Percentiles rank a stretch among this genome's conserved stretches.
Evolutionary conservation across 2,329 filamentous ascomycete species (phyloP).

Genomic region (Paracorniculantispora psalliotae): DNA sequence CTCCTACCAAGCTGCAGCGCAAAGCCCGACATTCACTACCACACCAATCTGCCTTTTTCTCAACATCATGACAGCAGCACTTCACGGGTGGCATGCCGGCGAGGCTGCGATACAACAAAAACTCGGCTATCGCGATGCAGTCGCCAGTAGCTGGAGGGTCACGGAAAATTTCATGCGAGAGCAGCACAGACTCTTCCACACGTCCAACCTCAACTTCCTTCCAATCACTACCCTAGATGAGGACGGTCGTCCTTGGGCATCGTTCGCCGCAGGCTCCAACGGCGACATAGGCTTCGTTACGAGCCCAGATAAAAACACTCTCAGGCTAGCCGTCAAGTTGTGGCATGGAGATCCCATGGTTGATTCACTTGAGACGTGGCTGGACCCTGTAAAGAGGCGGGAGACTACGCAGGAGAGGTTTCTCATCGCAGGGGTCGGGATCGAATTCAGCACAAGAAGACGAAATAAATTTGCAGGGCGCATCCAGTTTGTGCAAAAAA

Average conservation of each 20-base stretch:
- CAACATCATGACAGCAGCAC: not conserved
- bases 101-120: not conserved
- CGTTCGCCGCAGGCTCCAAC: not conserved
- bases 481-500: not conserved
- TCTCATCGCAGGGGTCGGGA: not conserved
- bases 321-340: not conserved
- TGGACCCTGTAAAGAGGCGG: not conserved
- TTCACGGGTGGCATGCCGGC: not conserved
- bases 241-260: not conserved
- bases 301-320: not conserved
- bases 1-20: too few species aligned
- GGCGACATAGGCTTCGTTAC: not conserved
- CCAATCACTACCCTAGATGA: not conserved
- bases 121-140: not conserved
- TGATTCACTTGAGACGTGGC: not conserved
- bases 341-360: not conserved
- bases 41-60: not conserved
- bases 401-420: not conserved
- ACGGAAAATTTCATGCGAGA: constrained; percentile 2
- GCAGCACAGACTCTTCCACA: constrained; percentile 2
- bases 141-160: not conserved
- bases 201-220: not conserved
- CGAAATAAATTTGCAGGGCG: not conserved
- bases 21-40: not conserved
- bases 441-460: not conserved